These are phyloP conservation scores for Perkinsus olseni DNA, from an alignment of 169 alveolate genomes.

Conservation along the genomic window DNA sequence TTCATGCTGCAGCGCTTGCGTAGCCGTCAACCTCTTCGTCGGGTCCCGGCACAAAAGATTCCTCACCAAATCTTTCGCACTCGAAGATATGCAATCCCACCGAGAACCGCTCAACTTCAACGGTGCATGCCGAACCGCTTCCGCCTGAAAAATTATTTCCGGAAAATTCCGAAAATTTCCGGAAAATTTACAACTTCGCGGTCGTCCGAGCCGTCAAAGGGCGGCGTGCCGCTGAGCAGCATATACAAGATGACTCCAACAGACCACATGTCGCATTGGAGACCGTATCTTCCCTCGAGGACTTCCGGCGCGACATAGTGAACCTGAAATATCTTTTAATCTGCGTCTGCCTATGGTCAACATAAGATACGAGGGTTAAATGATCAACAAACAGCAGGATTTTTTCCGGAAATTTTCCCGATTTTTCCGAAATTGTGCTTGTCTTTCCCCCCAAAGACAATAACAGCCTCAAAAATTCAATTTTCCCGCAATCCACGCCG, in stretches of 20 bases:
- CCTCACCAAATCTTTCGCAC: constrained; percentile 52
- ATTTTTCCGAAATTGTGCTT: too few species aligned
- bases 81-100: constrained; percentile 57
- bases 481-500: too few species aligned
- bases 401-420: too few species aligned
- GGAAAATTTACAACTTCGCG: not conserved
- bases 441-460: too few species aligned
- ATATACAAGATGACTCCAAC: constrained; percentile 80
- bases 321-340: constrained; percentile 11
- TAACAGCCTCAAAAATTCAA: too few species aligned
- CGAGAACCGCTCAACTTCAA: constrained; percentile 47
- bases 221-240: constrained; percentile 74
- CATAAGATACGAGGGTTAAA: too few species aligned
- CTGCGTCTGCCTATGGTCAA: too few species aligned
- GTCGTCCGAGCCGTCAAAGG: constrained; percentile 43
- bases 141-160: not conserved
- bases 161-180: too few species aligned
- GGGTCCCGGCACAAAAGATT: constrained; percentile 45
- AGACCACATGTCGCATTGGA: constrained; percentile 86
- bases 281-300: constrained; percentile 72
- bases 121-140: constrained; percentile 13
- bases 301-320: constrained; percentile 88
- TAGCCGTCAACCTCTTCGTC: constrained; percentile 44
- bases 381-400: too few species aligned
- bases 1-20: constrained; percentile 59